Conservation (phyloP, 2,329 filamentous ascomycete genomes). For the Arthrobotrys sinensis region DNA sequence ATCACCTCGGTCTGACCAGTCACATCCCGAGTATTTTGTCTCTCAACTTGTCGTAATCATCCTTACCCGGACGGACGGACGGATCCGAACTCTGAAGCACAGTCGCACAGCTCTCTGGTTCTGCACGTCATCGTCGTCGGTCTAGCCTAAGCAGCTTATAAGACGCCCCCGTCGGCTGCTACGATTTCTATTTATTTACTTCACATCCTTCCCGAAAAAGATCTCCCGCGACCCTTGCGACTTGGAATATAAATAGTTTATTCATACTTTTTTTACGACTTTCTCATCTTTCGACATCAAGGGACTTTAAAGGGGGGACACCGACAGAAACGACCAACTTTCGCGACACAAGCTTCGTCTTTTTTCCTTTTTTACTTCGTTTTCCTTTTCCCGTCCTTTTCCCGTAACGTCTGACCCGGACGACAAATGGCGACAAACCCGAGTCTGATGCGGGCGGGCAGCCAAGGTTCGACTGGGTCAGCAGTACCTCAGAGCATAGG, state of each 20-base stretch:
- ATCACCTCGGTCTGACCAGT: constrained; percentile 33
- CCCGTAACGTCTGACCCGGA: constrained; percentile 11
- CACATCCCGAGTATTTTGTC: constrained; percentile 41
- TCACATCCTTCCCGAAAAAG: constrained; percentile 13
- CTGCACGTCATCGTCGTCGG: constrained; percentile 55
- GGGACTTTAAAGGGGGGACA: constrained; percentile 5
- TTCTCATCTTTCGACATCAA: constrained; percentile 6
- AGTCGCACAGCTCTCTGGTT: constrained; percentile 47
- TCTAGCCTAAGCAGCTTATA: constrained; percentile 26
- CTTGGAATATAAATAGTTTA: constrained; percentile 21
- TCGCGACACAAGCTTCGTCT: background rate
- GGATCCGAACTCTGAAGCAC: constrained; percentile 46
- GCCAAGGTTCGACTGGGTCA: constrained; percentile 56
- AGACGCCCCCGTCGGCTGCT: constrained; percentile 37
- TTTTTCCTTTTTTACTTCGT: constrained; percentile 8
- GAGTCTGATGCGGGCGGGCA: constrained; percentile 52
- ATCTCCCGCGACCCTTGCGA: constrained; percentile 23
- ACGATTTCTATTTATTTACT: constrained; percentile 29
- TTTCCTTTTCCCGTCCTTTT: constrained; percentile 20
- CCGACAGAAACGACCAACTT: constrained; percentile 32
- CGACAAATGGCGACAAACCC: constrained; percentile 52
- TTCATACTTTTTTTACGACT: constrained; percentile 18
- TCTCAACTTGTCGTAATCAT: constrained; percentile 37
- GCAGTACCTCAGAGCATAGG: constrained; percentile 14
- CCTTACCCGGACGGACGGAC: constrained; percentile 51